Base-by-base conservation (phyloP, 257 asterid genomes). In the Petrea volubilis region DNA sequence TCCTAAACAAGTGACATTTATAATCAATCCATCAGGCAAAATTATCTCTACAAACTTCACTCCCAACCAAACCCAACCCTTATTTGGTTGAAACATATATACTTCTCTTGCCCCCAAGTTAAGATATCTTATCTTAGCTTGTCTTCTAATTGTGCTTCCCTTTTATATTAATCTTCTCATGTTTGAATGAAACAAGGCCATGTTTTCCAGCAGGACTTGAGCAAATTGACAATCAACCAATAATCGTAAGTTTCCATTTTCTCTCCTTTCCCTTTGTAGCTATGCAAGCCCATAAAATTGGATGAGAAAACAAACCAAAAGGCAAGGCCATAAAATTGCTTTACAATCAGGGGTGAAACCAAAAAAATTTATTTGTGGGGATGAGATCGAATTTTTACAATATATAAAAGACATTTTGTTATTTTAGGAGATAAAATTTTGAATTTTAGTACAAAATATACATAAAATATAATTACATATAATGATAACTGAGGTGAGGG, bases 61-160 rank as follows among this genome's bases (percentile, higher is more conserved):
- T 50, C 63, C 55, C 46, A 77, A 57, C 40, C 50, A 28, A 76
- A 47, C 40, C 51, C 21, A 31, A 52, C 27, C 28, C 18, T 5
- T 40, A 24, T 50, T 67, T 67, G 36, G 13, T 31, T 14, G 13
- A 33, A 10, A 25, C 20, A 10, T 15, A 31, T n/a, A 46, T 23
- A 5, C 63, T 56, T 43, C 8, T 53, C 67, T 15, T 21, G 23
- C 77, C 64, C 13, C 38, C 51, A 53, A 63, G 64, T 33, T 71
- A 46, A 33, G 55, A 34, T 65, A 63, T 38, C 46, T n/a, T 33
- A 7, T 31, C 60, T 13, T 38, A 14, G 20, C 60, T 67, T 67
- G 7, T 43, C 36, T 67, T 52, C 62, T 38, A 59, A 33, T 17
- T 6, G 17, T 49, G 31, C 33, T 29, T 51, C 24, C 34, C 47